phyloP scores from a whole-genome alignment of 2,329 filamentous ascomycete species.

The Pleoardoris graminearum region DNA sequence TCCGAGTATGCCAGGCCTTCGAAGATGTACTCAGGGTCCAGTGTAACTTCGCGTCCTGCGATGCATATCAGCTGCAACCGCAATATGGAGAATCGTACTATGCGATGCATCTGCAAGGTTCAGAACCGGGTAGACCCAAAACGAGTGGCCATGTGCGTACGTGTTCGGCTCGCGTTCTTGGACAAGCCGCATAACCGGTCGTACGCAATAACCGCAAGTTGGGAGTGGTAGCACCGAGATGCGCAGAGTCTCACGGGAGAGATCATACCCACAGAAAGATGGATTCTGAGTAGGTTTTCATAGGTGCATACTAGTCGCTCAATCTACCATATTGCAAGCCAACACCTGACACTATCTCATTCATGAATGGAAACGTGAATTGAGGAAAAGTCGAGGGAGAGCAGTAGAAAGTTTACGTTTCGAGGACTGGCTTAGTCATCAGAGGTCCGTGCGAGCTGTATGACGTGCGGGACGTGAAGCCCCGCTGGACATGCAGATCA shows the following conservation, averaged over 20 bases:
- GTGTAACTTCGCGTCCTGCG: conserved; percentile 14
- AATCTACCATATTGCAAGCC: no score
- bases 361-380: no score
- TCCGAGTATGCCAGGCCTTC: not conserved
- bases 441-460: no score
- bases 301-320: no score
- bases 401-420: no score
- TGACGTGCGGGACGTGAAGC: conserved; percentile 6
- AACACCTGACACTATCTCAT: no score
- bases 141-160: no score
- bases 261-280: no score
- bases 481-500: conserved; percentile 8
- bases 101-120: conserved; percentile 19
- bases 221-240: conserved; percentile 9
- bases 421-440: no score
- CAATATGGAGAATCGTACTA: conserved; percentile 16
- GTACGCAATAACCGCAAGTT: conserved; percentile 14
- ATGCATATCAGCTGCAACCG: conserved; percentile 23
- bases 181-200: conserved; percentile 8
- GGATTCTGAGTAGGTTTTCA: no score
- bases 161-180: conserved; percentile 9
- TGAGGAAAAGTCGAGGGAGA: no score
- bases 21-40: conserved; percentile 11
- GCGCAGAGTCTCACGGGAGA: conserved; percentile 8
- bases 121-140: conserved; percentile 10